These are phyloP conservation scores for Candida vaughaniae DNA, from an alignment of 805 yeast genomes.

Conservation along the genomic window DNA sequence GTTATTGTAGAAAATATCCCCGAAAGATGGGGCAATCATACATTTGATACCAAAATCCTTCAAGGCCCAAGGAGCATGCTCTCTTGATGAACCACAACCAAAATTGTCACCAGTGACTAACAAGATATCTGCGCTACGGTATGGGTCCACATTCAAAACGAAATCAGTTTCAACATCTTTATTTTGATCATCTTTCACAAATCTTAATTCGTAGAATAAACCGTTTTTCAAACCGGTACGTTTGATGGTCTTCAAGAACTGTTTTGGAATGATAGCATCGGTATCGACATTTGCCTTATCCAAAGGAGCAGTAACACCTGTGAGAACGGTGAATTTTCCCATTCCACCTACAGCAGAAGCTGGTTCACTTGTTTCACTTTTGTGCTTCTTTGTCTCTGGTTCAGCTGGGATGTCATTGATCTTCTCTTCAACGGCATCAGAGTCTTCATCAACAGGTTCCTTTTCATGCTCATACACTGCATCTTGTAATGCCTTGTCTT, in stretches of 20 bases:
- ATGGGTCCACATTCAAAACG: constrained; percentile 82
- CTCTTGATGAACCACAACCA: constrained; percentile 99
- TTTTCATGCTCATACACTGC: constrained; percentile 74
- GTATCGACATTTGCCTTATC: constrained; percentile 96
- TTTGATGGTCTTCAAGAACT: constrained; percentile 95
- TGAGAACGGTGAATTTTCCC: constrained; percentile 71
- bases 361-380: constrained; percentile 11
- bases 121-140: constrained; percentile 73
- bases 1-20: constrained; percentile 97
- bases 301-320: constrained; percentile 90
- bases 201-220: constrained; percentile 88
- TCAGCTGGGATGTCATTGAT: constrained; percentile 61
- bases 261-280: constrained; percentile 98
- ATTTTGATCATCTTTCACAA: constrained; percentile 59
- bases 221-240: constrained; percentile 91
- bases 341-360: constrained; percentile 46
- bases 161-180: constrained; percentile 85
- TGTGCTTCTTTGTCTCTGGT: constrained; percentile 26
- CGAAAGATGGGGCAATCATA: constrained; percentile 96
- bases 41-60: constrained; percentile 96
- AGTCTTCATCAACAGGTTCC: constrained; percentile 49
- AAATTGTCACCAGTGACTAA: constrained; percentile 95
- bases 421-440: constrained; percentile 37
- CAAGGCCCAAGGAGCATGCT: constrained; percentile 99
- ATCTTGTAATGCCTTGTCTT: constrained; percentile 59